Evolutionary conservation across 176 grass and related monocot genomes (phyloP).

Genomic region (Poa pratensis): DNA sequence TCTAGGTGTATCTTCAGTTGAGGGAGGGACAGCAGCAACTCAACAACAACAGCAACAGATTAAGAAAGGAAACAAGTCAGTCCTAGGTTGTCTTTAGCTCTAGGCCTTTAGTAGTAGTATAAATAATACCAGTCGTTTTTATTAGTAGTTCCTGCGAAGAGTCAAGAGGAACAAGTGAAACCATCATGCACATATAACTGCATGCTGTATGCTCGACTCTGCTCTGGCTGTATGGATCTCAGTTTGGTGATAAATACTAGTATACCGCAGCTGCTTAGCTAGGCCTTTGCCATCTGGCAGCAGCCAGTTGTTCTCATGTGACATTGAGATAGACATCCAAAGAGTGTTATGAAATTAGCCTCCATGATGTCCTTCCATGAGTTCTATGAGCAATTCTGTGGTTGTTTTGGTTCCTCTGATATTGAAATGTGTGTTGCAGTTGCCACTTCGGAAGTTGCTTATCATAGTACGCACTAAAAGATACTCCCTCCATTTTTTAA

Average conservation of each 20-base stretch:
- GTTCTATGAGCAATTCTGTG: background rate
- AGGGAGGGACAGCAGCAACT: conserved; percentile 22
- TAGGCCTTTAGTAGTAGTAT: conserved; percentile 38
- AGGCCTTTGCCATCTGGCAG: background rate
- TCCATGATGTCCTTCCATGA: background rate
- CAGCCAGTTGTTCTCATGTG: background rate
- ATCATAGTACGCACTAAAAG: background rate
- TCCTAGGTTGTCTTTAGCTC: conserved; percentile 50
- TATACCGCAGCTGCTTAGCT: conserved; percentile 18
- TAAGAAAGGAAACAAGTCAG: conserved; percentile 39
- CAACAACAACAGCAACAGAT: conserved; percentile 39
- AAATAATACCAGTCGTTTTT: conserved; percentile 40
- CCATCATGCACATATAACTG: conserved; percentile 11
- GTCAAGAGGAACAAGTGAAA: background rate
- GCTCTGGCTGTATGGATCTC: conserved; percentile 12
- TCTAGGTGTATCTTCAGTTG: conserved; percentile 49
- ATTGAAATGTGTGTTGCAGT: background rate
- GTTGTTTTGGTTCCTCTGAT: background rate
- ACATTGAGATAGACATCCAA: background rate
- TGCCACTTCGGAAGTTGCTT: background rate
- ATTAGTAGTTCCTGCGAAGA: conserved; percentile 22
- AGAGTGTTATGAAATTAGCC: background rate
- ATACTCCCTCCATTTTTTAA: too few species aligned
- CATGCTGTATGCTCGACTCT: conserved; percentile 1
- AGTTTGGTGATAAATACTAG: background rate